Evolutionary conservation across 106 monocot genomes (phyloP).

Genomic region (Platanthera zijinensis): DNA sequence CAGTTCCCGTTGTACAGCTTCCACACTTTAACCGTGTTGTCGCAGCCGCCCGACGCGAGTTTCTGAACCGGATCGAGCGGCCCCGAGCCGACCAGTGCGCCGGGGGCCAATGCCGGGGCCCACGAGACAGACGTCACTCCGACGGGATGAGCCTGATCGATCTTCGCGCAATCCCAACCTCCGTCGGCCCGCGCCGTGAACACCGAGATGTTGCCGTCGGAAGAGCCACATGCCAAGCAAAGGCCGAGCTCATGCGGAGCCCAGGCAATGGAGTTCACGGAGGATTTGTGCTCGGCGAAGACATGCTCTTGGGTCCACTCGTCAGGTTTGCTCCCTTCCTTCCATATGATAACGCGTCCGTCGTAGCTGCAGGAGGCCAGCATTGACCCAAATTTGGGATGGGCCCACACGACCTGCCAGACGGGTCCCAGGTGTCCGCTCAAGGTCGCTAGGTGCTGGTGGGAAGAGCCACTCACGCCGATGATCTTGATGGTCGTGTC

Average conservation of each 20-base stretch:
- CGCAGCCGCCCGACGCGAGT: conserved; percentile 22
- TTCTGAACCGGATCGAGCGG: conserved; percentile 17
- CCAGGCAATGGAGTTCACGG: conserved; percentile 24
- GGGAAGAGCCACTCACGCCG: conserved; percentile 7
- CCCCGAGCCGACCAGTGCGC: conserved; percentile 18
- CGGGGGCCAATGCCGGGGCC: conserved; percentile 21
- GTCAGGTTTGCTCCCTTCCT: conserved; percentile 14
- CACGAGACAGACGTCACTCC: conserved; percentile 27
- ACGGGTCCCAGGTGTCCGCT: conserved; percentile 21
- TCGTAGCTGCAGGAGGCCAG: conserved; percentile 20
- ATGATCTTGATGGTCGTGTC: conserved; percentile 19
- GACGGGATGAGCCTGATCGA: conserved; percentile 26
- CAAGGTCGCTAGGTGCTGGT: conserved; percentile 16
- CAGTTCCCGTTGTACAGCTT: conserved; percentile 22
- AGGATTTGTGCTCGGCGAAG: conserved; percentile 22
- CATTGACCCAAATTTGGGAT: conserved; percentile 21
- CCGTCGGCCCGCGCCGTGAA: conserved; percentile 17
- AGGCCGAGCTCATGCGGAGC: conserved; percentile 28
- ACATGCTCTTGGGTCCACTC: conserved; percentile 15
- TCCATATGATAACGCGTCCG: conserved; percentile 20
- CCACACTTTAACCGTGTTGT: conserved; percentile 28
- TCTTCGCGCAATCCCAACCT: conserved; percentile 23
- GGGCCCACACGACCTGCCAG: conserved; percentile 25
- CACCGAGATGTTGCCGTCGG: conserved; percentile 25
- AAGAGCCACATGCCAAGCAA: conserved; percentile 20